These are phyloP conservation scores for Chaetomium tenue DNA, from an alignment of 495 filamentous ascomycete species.

Conservation along the genomic window DNA sequence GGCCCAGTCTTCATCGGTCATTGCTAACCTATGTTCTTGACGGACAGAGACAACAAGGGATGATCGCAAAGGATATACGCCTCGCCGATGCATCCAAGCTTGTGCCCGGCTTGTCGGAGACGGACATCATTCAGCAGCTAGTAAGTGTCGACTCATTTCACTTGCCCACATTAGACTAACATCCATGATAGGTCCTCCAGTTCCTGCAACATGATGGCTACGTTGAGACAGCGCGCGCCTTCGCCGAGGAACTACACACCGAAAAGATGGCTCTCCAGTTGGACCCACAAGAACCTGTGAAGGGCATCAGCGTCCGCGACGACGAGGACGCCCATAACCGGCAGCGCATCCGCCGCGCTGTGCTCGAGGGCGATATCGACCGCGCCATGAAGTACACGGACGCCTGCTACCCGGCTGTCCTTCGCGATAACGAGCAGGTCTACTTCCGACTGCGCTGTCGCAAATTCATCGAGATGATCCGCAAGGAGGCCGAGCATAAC, in stretches of 20 bases:
- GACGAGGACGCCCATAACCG: conserved; percentile 73
- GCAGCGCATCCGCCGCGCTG: conserved; percentile 85
- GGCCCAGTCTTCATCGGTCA: background rate
- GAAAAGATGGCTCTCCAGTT: conserved; percentile 66
- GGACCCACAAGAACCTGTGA: conserved; percentile 51
- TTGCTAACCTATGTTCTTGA: background rate
- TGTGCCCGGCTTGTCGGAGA: conserved; percentile 68
- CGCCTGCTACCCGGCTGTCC: conserved; percentile 73
- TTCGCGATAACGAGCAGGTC: conserved; percentile 81
- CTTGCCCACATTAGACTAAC: conserved; percentile 17
- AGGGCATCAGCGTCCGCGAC: conserved; percentile 72
- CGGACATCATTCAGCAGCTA: conserved; percentile 72
- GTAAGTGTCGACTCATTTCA: conserved; percentile 33
- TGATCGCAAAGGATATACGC: conserved; percentile 46
- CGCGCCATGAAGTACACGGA: conserved; percentile 78
- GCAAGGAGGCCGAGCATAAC: conserved; percentile 68
- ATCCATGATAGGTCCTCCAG: conserved; percentile 62
- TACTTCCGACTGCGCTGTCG: conserved; percentile 87
- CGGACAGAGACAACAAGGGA: conserved; percentile 59
- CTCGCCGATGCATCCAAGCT: conserved; percentile 49
- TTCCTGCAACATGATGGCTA: conserved; percentile 95
- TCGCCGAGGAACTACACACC: conserved; percentile 75
- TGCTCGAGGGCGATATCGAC: conserved; percentile 93
- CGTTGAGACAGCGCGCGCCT: conserved; percentile 87
- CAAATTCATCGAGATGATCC: conserved; percentile 96